These are phyloP conservation scores for Chlorella ohadii DNA, from an alignment of 139 green algal species.

Conservation along the genomic window DNA sequence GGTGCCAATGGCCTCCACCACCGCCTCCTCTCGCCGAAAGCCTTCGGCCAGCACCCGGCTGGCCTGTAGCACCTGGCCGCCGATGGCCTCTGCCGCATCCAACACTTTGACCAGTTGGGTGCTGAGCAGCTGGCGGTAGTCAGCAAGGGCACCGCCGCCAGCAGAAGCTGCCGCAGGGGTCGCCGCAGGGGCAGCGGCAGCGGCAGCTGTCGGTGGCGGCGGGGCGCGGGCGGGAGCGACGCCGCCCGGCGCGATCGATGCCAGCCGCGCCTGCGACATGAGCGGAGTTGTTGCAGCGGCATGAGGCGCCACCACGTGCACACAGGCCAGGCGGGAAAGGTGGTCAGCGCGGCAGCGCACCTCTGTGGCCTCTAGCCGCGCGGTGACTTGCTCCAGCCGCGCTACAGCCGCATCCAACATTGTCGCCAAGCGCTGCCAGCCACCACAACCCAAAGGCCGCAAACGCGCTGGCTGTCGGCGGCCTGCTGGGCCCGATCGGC, in stretches of 20 bases:
- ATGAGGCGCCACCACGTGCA: neutral
- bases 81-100: slow-evolving; percentile 30
- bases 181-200: neutral
- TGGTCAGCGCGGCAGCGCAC: neutral
- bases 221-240: too few relatives aligned
- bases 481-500: too few relatives aligned
- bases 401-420: slow-evolving; percentile 41
- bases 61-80: slow-evolving; percentile 35
- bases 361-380: slow-evolving; percentile 41
- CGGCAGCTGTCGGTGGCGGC: neutral
- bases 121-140: slow-evolving; percentile 29
- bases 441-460: too few relatives aligned
- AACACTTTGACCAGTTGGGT: neutral
- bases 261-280: neutral
- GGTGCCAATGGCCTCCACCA: slow-evolving; percentile 49
- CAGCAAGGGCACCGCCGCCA: neutral
- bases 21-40: slow-evolving; percentile 37
- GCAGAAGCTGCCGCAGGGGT: too few relatives aligned
- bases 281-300: too few relatives aligned
- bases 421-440: neutral
- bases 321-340: too few relatives aligned
- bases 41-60: slow-evolving; percentile 36
- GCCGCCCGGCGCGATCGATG: neutral
- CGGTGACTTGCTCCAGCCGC: slow-evolving; percentile 39
- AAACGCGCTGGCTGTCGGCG: too few relatives aligned